Evolutionary conservation across 805 yeast genomes (phyloP), one percentile per base, ranked within the genome.

Genomic region (Jamesozyma lodderae): DNA sequence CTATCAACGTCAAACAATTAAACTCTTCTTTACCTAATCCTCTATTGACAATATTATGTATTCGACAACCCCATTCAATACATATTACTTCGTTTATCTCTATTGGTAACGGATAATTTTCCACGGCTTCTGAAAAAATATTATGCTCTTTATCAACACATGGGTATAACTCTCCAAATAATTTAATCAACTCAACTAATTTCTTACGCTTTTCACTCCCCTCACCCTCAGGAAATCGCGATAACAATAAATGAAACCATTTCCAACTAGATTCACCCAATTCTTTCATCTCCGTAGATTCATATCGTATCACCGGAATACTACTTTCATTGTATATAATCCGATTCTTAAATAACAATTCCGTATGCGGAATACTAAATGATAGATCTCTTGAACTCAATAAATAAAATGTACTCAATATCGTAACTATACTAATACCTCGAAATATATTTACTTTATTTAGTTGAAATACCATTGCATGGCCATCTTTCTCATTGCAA

Each of bases 31-130:
- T 92, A 1, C 94, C 94, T 14, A 90, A 58, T 58, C 86, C 87
- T 15, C 58, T 66, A 59, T 92, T 92, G n/a, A 92, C 97, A 23
- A 73, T 83, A 55, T 92, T 92, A 63, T 92, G 98, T 2, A 97
- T 96, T 44, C 78, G 83, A 64, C 99, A 92, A 39, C 92, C 66
- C 99, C 98, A 92, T 1, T 96, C 94, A 51, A 92, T 96, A 3
- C 75, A 73, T 43, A 77, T 75, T 40, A 95, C 68, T 15, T 80
- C 70, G 6, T 75, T 67, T 4, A 79, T 68, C 53, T 92, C 97
- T 3, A 95, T 96, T 1, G 98, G 97, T 95, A 6, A 75, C 72
- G 47, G 77, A 53, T 68, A 77, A 48, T 79, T 68, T 40, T 65
- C 52, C 40, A 92, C 62, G 43, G 87, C 62, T 51, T 72, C 62